Conservation (phyloP, 371 early-diverging fungal genomes). For the Rhizopus arrhizus region DNA sequence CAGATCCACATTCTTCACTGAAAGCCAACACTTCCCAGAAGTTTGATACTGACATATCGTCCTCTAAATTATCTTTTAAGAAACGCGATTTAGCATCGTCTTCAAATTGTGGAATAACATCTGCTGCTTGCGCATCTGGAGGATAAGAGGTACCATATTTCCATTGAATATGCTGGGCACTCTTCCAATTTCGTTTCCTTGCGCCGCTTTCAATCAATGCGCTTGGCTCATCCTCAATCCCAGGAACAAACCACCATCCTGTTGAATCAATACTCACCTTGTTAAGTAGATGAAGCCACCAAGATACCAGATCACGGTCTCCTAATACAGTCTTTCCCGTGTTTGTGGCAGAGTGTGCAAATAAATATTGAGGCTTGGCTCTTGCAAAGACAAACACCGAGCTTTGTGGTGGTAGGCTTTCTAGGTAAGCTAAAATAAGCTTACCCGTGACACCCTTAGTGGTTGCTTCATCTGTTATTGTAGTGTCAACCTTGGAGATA, state of each 20-base stretch:
- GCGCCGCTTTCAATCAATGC: constrained; percentile 42
- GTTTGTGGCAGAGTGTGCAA: constrained; percentile 71
- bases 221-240: constrained; percentile 48
- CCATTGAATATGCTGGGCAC: constrained; percentile 45
- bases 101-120: constrained; percentile 73
- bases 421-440: constrained; percentile 54
- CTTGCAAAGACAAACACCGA: constrained; percentile 77
- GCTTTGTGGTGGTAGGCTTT: constrained; percentile 30
- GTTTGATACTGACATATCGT: constrained; percentile 55
- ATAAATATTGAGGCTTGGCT: constrained; percentile 85
- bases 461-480: constrained; percentile 38
- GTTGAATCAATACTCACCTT: constrained; percentile 6
- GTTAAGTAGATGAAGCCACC: constrained; percentile 69
- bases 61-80: constrained; percentile 28
- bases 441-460: constrained; percentile 30
- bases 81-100: constrained; percentile 82
- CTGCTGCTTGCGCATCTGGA: constrained; percentile 39
- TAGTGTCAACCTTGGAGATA: constrained; percentile 69
- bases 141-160: constrained; percentile 64
- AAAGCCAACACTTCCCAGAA: constrained; percentile 69
- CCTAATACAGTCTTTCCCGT: constrained; percentile 57
- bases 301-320: constrained; percentile 69
- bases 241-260: constrained; percentile 69
- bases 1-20: constrained; percentile 78
- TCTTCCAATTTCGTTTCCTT: constrained; percentile 19